Conservation (phyloP, 2,329 filamentous ascomycete species). For the Periglandula ipomoeae region DNA sequence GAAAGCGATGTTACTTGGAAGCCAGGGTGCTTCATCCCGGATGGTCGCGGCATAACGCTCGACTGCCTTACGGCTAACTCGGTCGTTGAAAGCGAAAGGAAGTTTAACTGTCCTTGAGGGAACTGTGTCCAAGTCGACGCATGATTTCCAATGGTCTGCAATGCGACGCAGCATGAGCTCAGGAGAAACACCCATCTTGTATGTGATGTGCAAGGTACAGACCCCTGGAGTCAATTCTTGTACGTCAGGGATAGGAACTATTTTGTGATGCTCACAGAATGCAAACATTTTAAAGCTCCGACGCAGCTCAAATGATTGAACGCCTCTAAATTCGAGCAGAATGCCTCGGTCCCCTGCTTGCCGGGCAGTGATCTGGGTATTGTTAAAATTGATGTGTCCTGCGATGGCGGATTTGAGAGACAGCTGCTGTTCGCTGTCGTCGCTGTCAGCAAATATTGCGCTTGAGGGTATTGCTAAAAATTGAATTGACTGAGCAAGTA, state of each 20-base stretch:
- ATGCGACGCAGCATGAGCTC: slow-evolving; percentile 13
- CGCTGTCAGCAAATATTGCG: neutral
- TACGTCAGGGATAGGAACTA: slow-evolving; percentile 18
- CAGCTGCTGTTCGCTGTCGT: neutral
- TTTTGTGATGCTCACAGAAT: slow-evolving; percentile 22
- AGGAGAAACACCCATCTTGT: slow-evolving; percentile 13
- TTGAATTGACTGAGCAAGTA: slow-evolving; percentile 15
- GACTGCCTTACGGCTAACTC: slow-evolving; percentile 38
- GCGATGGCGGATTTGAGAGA: slow-evolving; percentile 6
- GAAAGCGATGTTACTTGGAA: slow-evolving; percentile 54
- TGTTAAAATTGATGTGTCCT: slow-evolving; percentile 11
- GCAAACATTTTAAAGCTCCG: slow-evolving; percentile 25
- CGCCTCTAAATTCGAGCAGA: slow-evolving; percentile 24
- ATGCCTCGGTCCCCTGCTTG: slow-evolving; percentile 26
- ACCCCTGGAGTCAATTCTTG: slow-evolving; percentile 25
- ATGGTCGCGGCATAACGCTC: slow-evolving; percentile 54
- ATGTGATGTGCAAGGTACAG: slow-evolving; percentile 24
- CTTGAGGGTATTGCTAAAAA: slow-evolving; percentile 8
- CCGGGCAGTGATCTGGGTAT: slow-evolving; percentile 13
- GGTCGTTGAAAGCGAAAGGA: slow-evolving; percentile 30
- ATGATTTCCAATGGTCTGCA: slow-evolving; percentile 15
- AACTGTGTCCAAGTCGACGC: slow-evolving; percentile 14
- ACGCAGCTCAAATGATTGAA: slow-evolving; percentile 20
- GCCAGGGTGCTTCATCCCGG: slow-evolving; percentile 49
- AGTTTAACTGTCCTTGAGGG: slow-evolving; percentile 23